phyloP scores from a whole-genome alignment of 257 asterid genomes.

The Salvia miltiorrhiza region DNA sequence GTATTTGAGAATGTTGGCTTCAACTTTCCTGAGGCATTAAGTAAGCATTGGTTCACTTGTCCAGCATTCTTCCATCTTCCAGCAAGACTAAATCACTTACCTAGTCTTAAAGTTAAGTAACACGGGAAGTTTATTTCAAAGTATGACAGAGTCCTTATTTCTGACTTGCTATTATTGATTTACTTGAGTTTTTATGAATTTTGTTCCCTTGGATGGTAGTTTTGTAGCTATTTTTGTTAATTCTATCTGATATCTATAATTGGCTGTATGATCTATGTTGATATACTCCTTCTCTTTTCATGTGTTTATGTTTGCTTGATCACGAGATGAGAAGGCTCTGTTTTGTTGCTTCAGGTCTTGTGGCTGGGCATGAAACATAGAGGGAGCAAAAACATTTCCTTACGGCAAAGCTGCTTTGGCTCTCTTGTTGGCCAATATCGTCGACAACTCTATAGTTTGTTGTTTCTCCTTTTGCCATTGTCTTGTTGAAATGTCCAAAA shows the following conservation, averaged over 20 bases:
- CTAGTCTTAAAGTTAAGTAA: background rate
- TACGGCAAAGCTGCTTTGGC: background rate
- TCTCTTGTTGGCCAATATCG: background rate
- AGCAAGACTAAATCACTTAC: background rate
- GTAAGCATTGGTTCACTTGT: background rate
- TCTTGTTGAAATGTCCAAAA: slow-evolving; percentile 4
- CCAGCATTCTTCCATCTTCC: background rate
- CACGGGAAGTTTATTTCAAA: background rate
- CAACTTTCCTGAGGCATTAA: background rate
- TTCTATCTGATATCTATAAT: background rate
- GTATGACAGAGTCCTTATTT: background rate
- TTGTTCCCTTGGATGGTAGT: background rate
- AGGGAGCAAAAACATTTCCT: background rate
- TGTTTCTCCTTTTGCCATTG: background rate
- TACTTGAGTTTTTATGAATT: background rate
- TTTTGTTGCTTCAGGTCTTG: slow-evolving; percentile 24
- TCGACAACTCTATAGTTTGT: background rate
- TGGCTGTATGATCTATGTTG: background rate
- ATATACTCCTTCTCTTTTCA: background rate
- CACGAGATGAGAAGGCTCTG: background rate
- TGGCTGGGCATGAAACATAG: background rate
- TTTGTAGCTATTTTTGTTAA: background rate
- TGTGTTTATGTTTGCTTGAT: background rate
- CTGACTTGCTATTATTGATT: background rate
- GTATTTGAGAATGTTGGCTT: background rate